Conservation (phyloP, 768 basidiomycete species). For the Scleroderma bovista region DNA sequence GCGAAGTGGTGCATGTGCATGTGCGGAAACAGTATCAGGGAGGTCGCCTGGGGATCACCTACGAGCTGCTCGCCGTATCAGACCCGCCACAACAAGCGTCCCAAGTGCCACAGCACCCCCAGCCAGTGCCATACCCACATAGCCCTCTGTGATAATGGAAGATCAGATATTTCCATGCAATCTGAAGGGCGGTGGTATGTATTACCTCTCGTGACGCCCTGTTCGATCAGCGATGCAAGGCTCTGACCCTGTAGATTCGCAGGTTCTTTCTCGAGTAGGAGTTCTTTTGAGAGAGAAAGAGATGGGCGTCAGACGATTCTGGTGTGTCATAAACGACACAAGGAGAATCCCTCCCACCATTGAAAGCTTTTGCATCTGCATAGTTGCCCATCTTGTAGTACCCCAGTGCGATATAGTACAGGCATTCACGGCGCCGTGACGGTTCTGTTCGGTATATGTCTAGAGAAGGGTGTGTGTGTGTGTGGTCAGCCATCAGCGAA, state of each 20-base stretch:
- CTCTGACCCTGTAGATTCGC: constrained; percentile 90
- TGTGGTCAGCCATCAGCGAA: constrained; percentile 6
- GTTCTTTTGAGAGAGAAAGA: no score
- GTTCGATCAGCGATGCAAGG: constrained; percentile 78
- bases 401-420: constrained; percentile 94
- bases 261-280: constrained; percentile 89
- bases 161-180: neutral
- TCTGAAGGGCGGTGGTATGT: neutral
- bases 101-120: constrained; percentile 88
- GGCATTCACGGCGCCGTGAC: constrained; percentile 82
- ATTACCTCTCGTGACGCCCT: constrained; percentile 75
- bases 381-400: constrained; percentile 97
- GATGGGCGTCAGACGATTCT: constrained; percentile 3
- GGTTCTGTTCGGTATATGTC: constrained; percentile 92
- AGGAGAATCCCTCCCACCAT: constrained; percentile 53
- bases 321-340: neutral
- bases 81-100: constrained; percentile 63
- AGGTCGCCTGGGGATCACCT: constrained; percentile 23
- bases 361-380: constrained; percentile 87
- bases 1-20: neutral
- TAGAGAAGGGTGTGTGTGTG: constrained; percentile 23
- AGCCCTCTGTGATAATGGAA: constrained; percentile 69
- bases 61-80: constrained; percentile 78
- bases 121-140: constrained; percentile 94
- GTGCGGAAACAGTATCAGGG: constrained; percentile 13